A percentile compares a stretch with the other conserved stretches of the same genome.
Conservation (phyloP, 225 moss, liverwort and hornwort species). For the Antitrichia curtipendula region DNA sequence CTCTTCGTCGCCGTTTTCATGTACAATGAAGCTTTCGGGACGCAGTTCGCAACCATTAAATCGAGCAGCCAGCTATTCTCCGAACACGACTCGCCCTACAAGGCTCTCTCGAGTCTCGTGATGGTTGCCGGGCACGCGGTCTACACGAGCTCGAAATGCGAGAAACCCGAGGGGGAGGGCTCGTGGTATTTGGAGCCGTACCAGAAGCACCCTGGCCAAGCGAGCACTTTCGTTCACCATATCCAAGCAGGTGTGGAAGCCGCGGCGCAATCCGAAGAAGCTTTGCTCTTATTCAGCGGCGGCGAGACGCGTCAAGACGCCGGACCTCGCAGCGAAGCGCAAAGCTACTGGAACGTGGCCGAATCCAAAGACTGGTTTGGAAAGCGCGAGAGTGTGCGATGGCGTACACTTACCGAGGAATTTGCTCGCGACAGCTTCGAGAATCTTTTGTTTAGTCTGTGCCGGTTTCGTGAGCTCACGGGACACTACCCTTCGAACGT, state of each 20-base stretch:
- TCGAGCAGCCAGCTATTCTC: constrained; percentile 11
- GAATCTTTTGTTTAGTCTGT: constrained; percentile 78
- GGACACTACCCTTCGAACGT: constrained; percentile 70
- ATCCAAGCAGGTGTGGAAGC: constrained; percentile 63
- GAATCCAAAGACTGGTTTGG: constrained; percentile 87
- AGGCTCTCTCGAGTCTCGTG: constrained; percentile 40
- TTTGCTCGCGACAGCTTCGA: constrained; percentile 92
- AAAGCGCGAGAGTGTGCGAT: constrained; percentile 42
- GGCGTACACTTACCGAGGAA: constrained; percentile 82
- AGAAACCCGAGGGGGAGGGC: constrained; percentile 51
- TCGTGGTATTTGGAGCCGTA: constrained; percentile 75
- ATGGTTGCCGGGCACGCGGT: constrained; percentile 92
- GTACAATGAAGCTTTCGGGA: constrained; percentile 38
- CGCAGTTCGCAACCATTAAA: constrained; percentile 7
- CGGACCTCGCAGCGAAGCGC: constrained; percentile 87
- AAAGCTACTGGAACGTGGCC: constrained; percentile 91
- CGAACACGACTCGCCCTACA: constrained; percentile 29
- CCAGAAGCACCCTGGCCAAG: constrained; percentile 71
- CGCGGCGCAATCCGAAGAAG: constrained; percentile 17
- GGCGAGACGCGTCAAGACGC: constrained; percentile 90
- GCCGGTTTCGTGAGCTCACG: constrained; percentile 77
- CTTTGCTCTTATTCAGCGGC: constrained; percentile 77
- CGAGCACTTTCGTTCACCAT: constrained; percentile 58
- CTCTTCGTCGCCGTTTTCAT: constrained; percentile 36
- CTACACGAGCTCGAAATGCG: constrained; percentile 66